Conservation (phyloP, 805 yeast genomes). For the Yarrowia sp. region DNA sequence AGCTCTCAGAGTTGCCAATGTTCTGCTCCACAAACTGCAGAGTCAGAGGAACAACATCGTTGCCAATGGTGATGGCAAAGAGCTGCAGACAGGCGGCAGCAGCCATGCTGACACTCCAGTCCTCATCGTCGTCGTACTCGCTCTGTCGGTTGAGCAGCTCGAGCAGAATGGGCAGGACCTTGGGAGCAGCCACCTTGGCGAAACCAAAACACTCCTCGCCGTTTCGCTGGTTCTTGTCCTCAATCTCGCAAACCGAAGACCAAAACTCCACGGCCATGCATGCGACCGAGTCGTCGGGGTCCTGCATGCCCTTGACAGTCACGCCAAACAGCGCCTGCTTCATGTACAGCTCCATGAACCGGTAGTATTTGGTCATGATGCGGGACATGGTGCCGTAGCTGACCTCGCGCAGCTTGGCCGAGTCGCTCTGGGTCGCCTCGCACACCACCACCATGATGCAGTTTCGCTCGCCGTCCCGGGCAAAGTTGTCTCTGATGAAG, state of each 20-base stretch:
- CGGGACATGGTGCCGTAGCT: constrained; percentile 94
- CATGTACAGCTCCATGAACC: constrained; percentile 92
- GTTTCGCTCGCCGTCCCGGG: constrained; percentile 90
- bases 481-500: constrained; percentile 84
- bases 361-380: constrained; percentile 85
- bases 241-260: constrained; percentile 99
- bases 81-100: constrained; percentile 96
- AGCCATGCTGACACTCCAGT: constrained; percentile 98
- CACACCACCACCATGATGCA: constrained; percentile 98
- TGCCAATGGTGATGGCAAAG: constrained; percentile 87
- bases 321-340: constrained; percentile 91
- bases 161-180: constrained; percentile 84
- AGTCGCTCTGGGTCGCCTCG: constrained; percentile 93
- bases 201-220: constrained; percentile 60
- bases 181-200: constrained; percentile 78
- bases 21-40: constrained; percentile 78
- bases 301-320: constrained; percentile 86
- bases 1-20: constrained; percentile 51
- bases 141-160: constrained; percentile 79
- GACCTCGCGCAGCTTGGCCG: constrained; percentile 80
- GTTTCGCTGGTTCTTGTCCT: constrained; percentile 46
- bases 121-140: constrained; percentile 86
- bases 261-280: constrained; percentile 99
- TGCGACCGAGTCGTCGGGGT: constrained; percentile 77
- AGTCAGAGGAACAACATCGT: constrained; percentile 81